Base-by-base conservation (phyloP, 2,329 filamentous ascomycete genomes). In the Pseudocercospora fijiensis region DNA sequence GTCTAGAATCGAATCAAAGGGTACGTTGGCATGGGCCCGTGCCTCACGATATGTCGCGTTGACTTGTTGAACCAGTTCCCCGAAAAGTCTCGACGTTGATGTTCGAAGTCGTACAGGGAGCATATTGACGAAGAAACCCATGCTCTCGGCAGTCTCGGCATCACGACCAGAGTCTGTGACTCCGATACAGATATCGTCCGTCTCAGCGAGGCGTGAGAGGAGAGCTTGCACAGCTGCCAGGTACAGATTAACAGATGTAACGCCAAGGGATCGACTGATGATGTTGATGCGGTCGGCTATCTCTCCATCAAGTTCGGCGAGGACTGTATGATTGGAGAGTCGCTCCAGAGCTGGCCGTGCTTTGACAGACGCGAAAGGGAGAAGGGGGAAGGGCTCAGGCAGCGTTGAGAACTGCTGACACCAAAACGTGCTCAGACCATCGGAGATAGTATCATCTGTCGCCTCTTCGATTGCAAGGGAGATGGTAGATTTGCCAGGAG, bases 51-150 rank as follows among this genome's bases (percentile, higher is more conserved):
- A 63, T 11, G 61, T 61, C 20, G 22, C 55, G 41, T 63, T 64
- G 10, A 61, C 60, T 55, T 63, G 33, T 28, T 63, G n/a, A 3
- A 64, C 55, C 45, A 66, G n/a, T 8, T 64, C 27, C 24, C 22
- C 30, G 37, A 68, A 68, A 8, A 51, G 43, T 9, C 16, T 24
- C 7, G 41, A 10, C 9, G 47, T 27, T 24, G 18, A 37, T 20
- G 22, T 53, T 52, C 41, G 18, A 6, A 78, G 72, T 1, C 74
- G 70, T 0, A 82, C 47, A 0, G 79, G 74, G 0, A 83, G 67
- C 3, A 80, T 43, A 57, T 81, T 79, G 7, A 80, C 57, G 63
- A 77, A 78, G 57, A 76, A 67, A 1, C 80, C 80, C 33, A 81
- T 70, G 20, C 62, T 77, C 2, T 70, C 56, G 6, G 62, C 41